These are phyloP conservation scores for Boletellus dicymbophilus DNA, from an alignment of 1,284 basidiomycete species.

Conservation along the genomic window DNA sequence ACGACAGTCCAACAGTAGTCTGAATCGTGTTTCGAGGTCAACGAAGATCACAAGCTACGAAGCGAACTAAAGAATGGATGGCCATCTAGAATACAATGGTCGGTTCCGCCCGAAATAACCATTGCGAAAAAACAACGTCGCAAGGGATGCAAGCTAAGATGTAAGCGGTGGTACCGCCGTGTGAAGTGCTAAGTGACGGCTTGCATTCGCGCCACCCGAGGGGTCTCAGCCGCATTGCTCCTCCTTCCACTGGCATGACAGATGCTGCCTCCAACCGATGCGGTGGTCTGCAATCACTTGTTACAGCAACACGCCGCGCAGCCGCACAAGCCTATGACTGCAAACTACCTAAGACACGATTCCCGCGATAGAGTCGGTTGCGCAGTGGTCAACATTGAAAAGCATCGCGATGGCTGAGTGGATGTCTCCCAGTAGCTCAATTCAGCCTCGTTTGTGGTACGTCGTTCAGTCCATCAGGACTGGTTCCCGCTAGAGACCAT, in stretches of 20 bases:
- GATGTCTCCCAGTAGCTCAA: no score
- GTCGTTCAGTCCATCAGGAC: conserved; percentile 46
- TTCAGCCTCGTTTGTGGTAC: conserved; percentile 48
- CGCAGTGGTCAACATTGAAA: conserved; percentile 1
- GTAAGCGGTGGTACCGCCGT: no score
- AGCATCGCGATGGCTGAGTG: no score
- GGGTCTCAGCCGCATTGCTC: no score
- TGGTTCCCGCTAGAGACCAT: conserved; percentile 53
- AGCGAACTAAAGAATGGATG: conserved; percentile 49
- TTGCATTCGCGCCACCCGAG: no score
- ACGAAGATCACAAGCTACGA: conserved; percentile 42
- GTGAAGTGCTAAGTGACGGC: no score
- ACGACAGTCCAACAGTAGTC: conserved; percentile 55
- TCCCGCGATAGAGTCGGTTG: conserved; percentile 23
- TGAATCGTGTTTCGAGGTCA: conserved; percentile 52
- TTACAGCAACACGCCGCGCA: not conserved
- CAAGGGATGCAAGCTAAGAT: no score
- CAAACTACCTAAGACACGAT: conserved; percentile 12
- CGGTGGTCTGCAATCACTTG: not conserved
- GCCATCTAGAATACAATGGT: conserved; percentile 2
- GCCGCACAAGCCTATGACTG: not conserved
- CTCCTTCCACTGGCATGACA: no score
- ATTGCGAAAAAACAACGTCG: conserved; percentile 2
- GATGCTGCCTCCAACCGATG: not conserved
- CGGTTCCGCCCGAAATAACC: not conserved